Evolutionary conservation across 1,284 basidiomycete species (phyloP).

Genomic region (Pholiota adiposa): DNA sequence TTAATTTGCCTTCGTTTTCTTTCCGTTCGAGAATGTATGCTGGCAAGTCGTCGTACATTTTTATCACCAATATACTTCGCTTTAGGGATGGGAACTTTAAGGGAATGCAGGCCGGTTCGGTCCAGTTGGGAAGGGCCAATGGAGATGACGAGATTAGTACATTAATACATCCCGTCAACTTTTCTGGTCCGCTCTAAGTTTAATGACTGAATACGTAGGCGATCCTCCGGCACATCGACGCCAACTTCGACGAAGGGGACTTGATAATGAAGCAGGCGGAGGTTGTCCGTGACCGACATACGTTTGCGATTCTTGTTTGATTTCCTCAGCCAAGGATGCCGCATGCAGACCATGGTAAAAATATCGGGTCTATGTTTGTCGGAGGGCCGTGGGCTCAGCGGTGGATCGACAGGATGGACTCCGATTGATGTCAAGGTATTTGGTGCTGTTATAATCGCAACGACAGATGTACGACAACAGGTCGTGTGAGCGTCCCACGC

Average conservation of each 20-base stretch:
- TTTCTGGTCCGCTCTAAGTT: not conserved
- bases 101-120: not conserved
- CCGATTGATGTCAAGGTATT: conserved; percentile 1
- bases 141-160: not conserved
- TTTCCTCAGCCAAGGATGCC: not conserved
- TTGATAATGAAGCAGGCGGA: not conserved
- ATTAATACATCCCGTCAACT: too few relatives aligned
- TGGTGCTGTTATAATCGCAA: not conserved
- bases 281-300: not conserved
- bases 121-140: not conserved
- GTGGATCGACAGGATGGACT: not conserved
- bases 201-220: not conserved
- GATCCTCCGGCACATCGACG: not conserved
- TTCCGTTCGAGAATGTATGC: not conserved
- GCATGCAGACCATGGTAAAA: not conserved
- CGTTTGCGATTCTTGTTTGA: not conserved
- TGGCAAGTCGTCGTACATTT: not conserved
- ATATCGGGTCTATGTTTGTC: not conserved
- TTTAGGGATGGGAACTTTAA: not conserved
- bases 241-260: too few relatives aligned
- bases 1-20: not conserved
- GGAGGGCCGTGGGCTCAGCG: not conserved
- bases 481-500: conserved; percentile 1
- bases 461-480: not conserved
- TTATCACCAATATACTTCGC: not conserved